These are phyloP conservation scores for Cyclaneusma minus DNA, from an alignment of 2,329 filamentous ascomycete genomes.

Conservation along the genomic window DNA sequence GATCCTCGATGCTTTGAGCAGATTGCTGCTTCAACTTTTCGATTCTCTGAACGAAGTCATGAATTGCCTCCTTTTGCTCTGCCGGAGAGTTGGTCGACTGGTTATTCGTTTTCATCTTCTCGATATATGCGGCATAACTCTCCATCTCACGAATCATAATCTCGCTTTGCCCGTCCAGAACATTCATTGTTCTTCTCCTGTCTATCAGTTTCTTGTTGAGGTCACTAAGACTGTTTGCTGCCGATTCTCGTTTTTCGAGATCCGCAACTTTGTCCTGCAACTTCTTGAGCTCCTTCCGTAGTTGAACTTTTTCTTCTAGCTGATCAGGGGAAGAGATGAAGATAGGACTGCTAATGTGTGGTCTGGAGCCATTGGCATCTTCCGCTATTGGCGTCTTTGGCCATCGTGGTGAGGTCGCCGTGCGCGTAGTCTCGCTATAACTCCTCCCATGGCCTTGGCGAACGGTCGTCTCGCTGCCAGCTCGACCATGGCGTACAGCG, in stretches of 20 bases:
- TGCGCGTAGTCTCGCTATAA: slow-evolving; percentile 50
- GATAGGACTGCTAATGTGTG: slow-evolving; percentile 57
- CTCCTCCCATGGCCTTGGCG: slow-evolving; percentile 40
- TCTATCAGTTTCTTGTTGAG: slow-evolving; percentile 80
- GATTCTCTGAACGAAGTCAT: slow-evolving; percentile 70
- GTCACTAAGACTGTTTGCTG: slow-evolving; percentile 51
- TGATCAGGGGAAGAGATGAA: slow-evolving; percentile 41
- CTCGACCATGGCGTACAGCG: slow-evolving; percentile 82
- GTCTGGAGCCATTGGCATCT: slow-evolving; percentile 29
- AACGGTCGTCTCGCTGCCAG: slow-evolving; percentile 50
- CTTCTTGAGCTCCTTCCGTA: slow-evolving; percentile 63
- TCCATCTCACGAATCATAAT: slow-evolving; percentile 89
- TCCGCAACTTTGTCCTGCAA: slow-evolving; percentile 78
- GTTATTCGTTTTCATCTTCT: slow-evolving; percentile 77
- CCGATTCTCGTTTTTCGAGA: slow-evolving; percentile 62
- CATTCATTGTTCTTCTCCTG: slow-evolving; percentile 90
- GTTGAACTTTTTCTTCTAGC: too few species aligned
- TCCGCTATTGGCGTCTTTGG: slow-evolving; percentile 50
- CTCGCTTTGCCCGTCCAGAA: slow-evolving; percentile 85
- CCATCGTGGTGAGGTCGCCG: slow-evolving; percentile 51
- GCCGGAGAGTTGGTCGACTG: slow-evolving; percentile 66
- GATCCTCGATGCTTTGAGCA: slow-evolving; percentile 39
- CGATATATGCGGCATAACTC: slow-evolving; percentile 75
- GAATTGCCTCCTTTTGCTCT: slow-evolving; percentile 78
- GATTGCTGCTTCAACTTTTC: slow-evolving; percentile 45